phyloP scores from a whole-genome alignment of 805 yeast species.

The Candida ficus region DNA sequence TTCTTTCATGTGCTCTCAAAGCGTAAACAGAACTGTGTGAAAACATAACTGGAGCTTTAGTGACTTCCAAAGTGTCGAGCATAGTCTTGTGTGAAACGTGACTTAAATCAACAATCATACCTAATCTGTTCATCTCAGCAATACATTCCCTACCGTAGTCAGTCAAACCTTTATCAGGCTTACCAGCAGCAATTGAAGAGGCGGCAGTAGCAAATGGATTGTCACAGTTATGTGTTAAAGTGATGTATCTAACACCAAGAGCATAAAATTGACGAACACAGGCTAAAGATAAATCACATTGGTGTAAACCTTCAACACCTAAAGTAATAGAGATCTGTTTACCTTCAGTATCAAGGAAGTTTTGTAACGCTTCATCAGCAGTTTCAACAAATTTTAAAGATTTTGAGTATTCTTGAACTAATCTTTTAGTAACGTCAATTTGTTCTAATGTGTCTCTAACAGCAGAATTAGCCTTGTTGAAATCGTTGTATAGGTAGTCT shows the following conservation, averaged over 20 bases:
- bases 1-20: conserved; percentile 38
- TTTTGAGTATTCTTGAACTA: conserved; percentile 36
- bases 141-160: conserved; percentile 28
- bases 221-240: conserved; percentile 51
- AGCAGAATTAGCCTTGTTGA: conserved; percentile 36
- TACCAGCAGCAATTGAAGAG: conserved; percentile 40
- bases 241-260: conserved; percentile 48
- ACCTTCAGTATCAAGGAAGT: conserved; percentile 24
- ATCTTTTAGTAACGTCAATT: conserved; percentile 43
- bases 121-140: conserved; percentile 44
- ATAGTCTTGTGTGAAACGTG: conserved; percentile 46
- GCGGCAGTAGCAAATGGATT: conserved; percentile 57
- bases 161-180: conserved; percentile 40
- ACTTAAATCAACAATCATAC: conserved; percentile 47
- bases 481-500: conserved; percentile 36
- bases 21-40: conserved; percentile 42
- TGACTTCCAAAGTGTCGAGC: conserved; percentile 36
- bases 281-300: conserved; percentile 43
- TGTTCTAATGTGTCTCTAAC: conserved; percentile 53
- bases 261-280: conserved; percentile 44
- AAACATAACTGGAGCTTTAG: conserved; percentile 43
- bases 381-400: conserved; percentile 35
- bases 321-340: conserved; percentile 40
- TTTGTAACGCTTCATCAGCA: conserved; percentile 36
- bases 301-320: conserved; percentile 54